These are phyloP conservation scores for Graphilbum ipis-grandicollis DNA, from an alignment of 2,329 filamentous ascomycete genomes.

Conservation along the genomic window DNA sequence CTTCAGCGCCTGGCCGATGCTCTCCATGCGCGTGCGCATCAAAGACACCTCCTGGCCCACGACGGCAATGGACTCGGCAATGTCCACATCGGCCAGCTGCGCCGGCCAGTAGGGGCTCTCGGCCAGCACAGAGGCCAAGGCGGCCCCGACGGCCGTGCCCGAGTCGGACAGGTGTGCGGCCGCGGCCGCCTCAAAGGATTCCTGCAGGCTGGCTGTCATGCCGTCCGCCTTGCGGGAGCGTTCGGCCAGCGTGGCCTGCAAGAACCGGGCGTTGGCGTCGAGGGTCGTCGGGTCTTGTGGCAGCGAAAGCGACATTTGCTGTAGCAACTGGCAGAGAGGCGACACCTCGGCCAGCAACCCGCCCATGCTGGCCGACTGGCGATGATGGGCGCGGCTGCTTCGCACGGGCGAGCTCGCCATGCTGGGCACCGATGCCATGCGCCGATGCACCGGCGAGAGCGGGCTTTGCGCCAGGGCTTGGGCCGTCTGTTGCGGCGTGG, in stretches of 20 bases:
- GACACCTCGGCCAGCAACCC: conserved; percentile 16
- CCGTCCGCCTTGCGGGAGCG: conserved; percentile 24
- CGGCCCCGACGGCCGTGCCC: conserved; percentile 26
- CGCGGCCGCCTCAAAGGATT: conserved; percentile 27
- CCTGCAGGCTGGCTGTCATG: conserved; percentile 27
- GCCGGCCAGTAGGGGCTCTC: conserved; percentile 32
- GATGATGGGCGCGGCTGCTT: conserved; percentile 11
- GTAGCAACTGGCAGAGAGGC: conserved; percentile 29
- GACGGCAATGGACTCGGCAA: conserved; percentile 30
- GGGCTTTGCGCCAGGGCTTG: neutral
- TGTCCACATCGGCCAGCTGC: conserved; percentile 32
- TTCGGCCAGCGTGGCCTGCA: conserved; percentile 19
- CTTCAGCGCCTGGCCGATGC: neutral
- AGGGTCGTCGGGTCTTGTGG: conserved; percentile 15
- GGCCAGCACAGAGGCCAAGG: conserved; percentile 33
- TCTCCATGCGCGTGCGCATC: conserved; percentile 19
- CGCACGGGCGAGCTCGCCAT: conserved; percentile 17
- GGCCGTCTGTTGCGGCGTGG: neutral
- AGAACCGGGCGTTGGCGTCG: conserved; percentile 8
- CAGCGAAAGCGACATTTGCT: conserved; percentile 25
- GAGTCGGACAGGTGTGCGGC: conserved; percentile 27
- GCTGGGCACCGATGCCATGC: conserved; percentile 4
- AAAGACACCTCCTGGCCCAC: conserved; percentile 26
- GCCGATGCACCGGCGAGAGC: neutral
- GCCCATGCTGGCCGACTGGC: conserved; percentile 17